phyloP scores from a whole-genome alignment of 371 early-diverging fungal genomes.

The Circinella umbellata region DNA sequence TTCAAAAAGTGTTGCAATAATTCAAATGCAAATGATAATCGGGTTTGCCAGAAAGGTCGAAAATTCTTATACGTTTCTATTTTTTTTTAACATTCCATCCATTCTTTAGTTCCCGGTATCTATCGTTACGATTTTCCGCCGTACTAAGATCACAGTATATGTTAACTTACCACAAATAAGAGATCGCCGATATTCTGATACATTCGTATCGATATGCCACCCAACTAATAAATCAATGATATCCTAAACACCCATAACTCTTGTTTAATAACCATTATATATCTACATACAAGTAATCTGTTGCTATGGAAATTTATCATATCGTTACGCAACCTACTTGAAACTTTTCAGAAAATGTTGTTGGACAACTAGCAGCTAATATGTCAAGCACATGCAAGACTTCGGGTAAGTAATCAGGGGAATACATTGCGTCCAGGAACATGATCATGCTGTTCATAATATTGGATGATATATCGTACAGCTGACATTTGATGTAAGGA shows the following conservation, averaged over 20 bases:
- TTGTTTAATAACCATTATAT: background rate
- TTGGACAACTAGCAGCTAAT: slow-evolving; percentile 31
- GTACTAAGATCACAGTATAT: no score
- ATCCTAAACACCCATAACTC: slow-evolving; percentile 39
- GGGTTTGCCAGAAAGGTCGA: slow-evolving; percentile 27
- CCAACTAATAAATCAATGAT: slow-evolving; percentile 71
- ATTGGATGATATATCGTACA: slow-evolving; percentile 18
- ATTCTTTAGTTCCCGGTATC: background rate
- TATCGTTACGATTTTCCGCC: no score
- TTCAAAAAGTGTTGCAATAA: slow-evolving; percentile 57
- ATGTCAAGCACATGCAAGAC: slow-evolving; percentile 30
- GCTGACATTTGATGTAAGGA: slow-evolving; percentile 15
- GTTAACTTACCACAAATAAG: slow-evolving; percentile 48
- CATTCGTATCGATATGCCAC: slow-evolving; percentile 66
- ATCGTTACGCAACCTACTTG: slow-evolving; percentile 22
- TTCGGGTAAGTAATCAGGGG: slow-evolving; percentile 36
- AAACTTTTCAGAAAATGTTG: slow-evolving; percentile 37
- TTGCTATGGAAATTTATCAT: no score
- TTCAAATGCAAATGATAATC: slow-evolving; percentile 46
- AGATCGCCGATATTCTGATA: slow-evolving; percentile 40
- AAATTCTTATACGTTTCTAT: slow-evolving; percentile 27
- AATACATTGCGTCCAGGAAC: slow-evolving; percentile 47
- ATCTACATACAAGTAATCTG: background rate
- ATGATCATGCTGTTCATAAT: slow-evolving; percentile 29
- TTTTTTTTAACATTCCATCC: background rate